Evolutionary conservation across 768 basidiomycete genomes (phyloP), one percentile per base, ranked within the genome.

Genomic region (Sporobolomyces roseus): DNA sequence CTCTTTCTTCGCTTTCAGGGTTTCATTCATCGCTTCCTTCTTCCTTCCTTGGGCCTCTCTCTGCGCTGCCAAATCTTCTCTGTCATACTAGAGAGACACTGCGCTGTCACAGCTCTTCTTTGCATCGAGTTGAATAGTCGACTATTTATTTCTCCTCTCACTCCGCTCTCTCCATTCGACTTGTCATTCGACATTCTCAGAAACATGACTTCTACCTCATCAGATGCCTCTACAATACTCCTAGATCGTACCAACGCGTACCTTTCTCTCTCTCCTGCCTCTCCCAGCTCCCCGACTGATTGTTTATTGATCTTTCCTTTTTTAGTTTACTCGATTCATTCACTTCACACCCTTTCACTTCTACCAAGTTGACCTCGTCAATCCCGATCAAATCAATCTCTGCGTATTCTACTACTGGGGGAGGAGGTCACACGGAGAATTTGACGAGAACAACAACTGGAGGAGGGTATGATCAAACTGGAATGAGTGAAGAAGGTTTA

Each of bases 241-340:
- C 41, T 58, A 7, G 56, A 58, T 2, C 56, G 56, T 16, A 68
- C 70, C 1, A 67, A 72, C 30, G 62, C 62, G 70, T 72, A 23
- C n/a, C 65, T 30, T n/a, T 21, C 45, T 14, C 19, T 27, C 56
- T 43, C 41, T 13, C 27, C 35, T 41, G 4, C 12, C 5, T 19
- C 41, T 10, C 41, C 16, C 4, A 33, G 25, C 19, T 0, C 23
- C 30, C 9, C 0, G 19, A 1, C 36, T n/a, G 30, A 32, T 43
- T 2, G 13, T 10, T 19, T 16, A 10, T 9, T 21, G 35, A 50
- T 29, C 38, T 41, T 41, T 17, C 17, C 38, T 41, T 9, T 17
- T 41, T 17, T 41, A 72, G 71, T 4, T 54, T 68, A 19, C 48
- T 72, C 25, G 16, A 51, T 17, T 7, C 48, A 4, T 65, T 61